Percentiles rank a stretch among this genome's conserved stretches.
These are phyloP conservation scores for Zalaria sp. DNA, from an alignment of 2,329 filamentous ascomycete genomes.

Conservation along the genomic window DNA sequence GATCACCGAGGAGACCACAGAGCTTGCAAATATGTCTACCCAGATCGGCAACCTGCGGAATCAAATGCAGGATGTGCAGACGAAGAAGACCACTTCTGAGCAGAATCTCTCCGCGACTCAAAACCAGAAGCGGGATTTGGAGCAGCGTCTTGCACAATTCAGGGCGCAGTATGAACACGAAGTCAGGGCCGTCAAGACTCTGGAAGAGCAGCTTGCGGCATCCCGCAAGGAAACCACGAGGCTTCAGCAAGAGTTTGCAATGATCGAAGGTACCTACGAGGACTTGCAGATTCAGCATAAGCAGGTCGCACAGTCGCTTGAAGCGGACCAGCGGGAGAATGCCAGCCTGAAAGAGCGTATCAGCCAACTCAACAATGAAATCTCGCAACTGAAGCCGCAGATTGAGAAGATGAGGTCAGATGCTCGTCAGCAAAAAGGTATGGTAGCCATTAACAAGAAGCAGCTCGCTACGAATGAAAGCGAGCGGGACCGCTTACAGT, in stretches of 20 bases:
- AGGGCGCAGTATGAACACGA: slow-evolving; percentile 87
- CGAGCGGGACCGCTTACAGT: slow-evolving; percentile 76
- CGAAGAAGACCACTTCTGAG: slow-evolving; percentile 64
- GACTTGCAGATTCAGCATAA: slow-evolving; percentile 75
- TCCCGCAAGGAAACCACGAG: slow-evolving; percentile 73
- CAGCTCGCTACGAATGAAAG: slow-evolving; percentile 80
- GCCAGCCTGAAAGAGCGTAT: slow-evolving; percentile 75
- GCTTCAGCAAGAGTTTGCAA: slow-evolving; percentile 68
- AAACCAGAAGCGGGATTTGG: slow-evolving; percentile 85
- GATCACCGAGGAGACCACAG: slow-evolving; percentile 75
- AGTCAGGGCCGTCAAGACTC: slow-evolving; percentile 65
- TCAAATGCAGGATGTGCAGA: slow-evolving; percentile 88
- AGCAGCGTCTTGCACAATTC: slow-evolving; percentile 74
- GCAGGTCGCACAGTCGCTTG: slow-evolving; percentile 57
- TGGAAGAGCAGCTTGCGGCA: slow-evolving; percentile 68
- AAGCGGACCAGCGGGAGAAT: slow-evolving; percentile 84
- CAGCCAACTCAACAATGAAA: slow-evolving; percentile 65
- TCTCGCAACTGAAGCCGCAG: slow-evolving; percentile 71
- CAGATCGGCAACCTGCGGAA: slow-evolving; percentile 82
- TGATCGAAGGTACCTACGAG: slow-evolving; percentile 66
- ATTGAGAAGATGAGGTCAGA: slow-evolving; percentile 89
- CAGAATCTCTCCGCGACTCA: slow-evolving; percentile 69
- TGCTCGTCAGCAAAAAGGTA: slow-evolving; percentile 85
- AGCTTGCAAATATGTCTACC: slow-evolving; percentile 90
- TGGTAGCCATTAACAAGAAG: slow-evolving; percentile 98